These are phyloP conservation scores for Cyclaneusma minus DNA, from an alignment of 2,329 filamentous ascomycete species.

Conservation along the genomic window DNA sequence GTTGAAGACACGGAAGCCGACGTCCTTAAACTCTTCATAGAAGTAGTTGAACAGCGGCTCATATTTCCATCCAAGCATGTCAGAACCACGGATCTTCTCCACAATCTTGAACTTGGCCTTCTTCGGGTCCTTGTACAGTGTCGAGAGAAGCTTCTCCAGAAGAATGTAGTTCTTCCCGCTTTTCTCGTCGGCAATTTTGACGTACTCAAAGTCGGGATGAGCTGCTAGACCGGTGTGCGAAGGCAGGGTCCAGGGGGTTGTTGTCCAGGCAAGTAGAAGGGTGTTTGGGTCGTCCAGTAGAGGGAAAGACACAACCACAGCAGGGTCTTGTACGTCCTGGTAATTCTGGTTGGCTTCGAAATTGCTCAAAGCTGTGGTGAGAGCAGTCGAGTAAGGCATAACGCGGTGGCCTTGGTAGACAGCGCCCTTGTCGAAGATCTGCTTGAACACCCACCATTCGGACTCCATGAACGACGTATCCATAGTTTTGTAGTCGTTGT, in stretches of 20 bases:
- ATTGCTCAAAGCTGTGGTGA: conserved; percentile 81
- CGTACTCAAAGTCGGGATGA: conserved; percentile 71
- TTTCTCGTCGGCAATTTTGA: conserved; percentile 72
- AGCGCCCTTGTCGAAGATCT: conserved; percentile 74
- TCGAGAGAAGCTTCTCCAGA: conserved; percentile 64
- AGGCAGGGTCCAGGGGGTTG: conserved; percentile 75
- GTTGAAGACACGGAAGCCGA: conserved; percentile 68
- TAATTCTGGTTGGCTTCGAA: conserved; percentile 94
- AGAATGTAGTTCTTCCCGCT: conserved; percentile 75
- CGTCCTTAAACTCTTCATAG: conserved; percentile 73
- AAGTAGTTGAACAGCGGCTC: conserved; percentile 83
- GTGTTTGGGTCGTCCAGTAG: conserved; percentile 63
- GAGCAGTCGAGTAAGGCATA: conserved; percentile 87
- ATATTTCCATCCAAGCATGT: conserved; percentile 82
- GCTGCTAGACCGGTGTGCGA: conserved; percentile 65
- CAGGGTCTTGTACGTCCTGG: conserved; percentile 81
- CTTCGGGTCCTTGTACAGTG: conserved; percentile 87
- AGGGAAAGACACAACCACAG: conserved; percentile 78
- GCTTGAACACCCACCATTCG: conserved; percentile 93
- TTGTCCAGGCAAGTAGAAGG: conserved; percentile 73
- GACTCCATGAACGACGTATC: conserved; percentile 92
- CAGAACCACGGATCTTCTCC: conserved; percentile 63
- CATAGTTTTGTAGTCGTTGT: conserved; percentile 98
- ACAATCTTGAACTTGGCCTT: conserved; percentile 85
- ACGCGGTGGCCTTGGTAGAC: conserved; percentile 86